Base-by-base conservation (phyloP, 768 basidiomycete genomes). In the Mrakia gelida region DNA sequence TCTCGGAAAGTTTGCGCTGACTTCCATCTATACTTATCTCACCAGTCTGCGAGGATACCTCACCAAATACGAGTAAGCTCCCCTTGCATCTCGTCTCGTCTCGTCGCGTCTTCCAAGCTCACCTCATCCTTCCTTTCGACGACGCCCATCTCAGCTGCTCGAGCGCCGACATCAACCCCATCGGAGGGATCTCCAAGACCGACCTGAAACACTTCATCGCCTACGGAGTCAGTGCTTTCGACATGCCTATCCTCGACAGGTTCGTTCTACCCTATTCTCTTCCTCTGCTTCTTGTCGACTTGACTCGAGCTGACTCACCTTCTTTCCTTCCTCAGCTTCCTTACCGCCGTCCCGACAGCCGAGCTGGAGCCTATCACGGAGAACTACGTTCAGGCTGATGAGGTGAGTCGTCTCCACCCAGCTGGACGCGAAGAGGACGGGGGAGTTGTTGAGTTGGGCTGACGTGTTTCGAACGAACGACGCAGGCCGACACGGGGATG, bases 401-500 rank as follows among this genome's bases (percentile, higher is more conserved):
- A 99, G 88, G 95, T 91, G 76, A 63, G 86, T 80, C 77, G 54
- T 32, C 34, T 26, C 63, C 28, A 68, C 63, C 3, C 75, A 81
- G 41, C 65, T 71, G n/a, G n/a, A n/a, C 59, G 8, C 38, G 38
- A 38, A 38, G 38, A 38, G 8, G 38, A 8, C 38, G 38, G 8
- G 38, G 38, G 38, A 38, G 38, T n/a, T n/a, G n/a, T 8, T 38
- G 38, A 38, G 38, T n/a, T 13, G 0, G 21, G 11, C 61, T 26
- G 59, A 75, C 56, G 73, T 68, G 67, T 30, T 73, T 59, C n/a
- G 52, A n/a, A n/a, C n/a, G n/a, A n/a, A n/a, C n/a, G n/a, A n/a
- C 21, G 9, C 80, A 94, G 93, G 94, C 89, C 26, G 96, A 98
- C 82, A 98, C 98, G 96, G 96, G 96, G 13, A 98, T 98, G 97